These are phyloP conservation scores for Psilocybe cyanescens DNA, from an alignment of 768 basidiomycete genomes.

Conservation along the genomic window DNA sequence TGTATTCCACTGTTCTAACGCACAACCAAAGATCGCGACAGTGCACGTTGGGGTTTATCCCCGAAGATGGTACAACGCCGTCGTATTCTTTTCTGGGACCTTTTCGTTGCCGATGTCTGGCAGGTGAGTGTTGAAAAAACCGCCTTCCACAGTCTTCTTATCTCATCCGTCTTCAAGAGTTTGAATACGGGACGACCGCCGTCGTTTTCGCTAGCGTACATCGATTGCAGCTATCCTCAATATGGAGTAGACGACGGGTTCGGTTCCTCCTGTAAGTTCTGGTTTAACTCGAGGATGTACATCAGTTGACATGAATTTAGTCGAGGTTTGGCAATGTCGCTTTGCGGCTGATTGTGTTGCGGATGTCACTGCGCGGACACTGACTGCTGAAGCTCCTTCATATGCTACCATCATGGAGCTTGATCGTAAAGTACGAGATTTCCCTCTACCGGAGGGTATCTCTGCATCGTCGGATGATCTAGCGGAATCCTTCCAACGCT, in stretches of 20 bases:
- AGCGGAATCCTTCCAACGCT: conserved; percentile 44
- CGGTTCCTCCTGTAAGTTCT: conserved; percentile 34
- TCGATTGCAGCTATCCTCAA: conserved; percentile 68
- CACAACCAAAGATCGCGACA: conserved; percentile 59
- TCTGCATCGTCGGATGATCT: conserved; percentile 38
- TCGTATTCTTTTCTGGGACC: conserved; percentile 76
- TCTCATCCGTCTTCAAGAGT: conserved; percentile 43
- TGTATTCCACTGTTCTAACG: background rate
- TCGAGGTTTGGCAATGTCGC: conserved; percentile 61
- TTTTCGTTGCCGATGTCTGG: conserved; percentile 75
- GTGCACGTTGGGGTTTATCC: conserved; percentile 64
- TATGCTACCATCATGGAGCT: conserved; percentile 70
- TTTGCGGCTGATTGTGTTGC: conserved; percentile 71
- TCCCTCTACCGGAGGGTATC: conserved; percentile 53
- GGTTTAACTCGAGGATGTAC: conserved; percentile 43
- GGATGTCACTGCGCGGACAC: conserved; percentile 61
- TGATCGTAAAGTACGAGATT: conserved; percentile 70
- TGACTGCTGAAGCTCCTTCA: conserved; percentile 66
- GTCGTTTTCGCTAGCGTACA: conserved; percentile 63
- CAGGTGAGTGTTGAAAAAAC: conserved; percentile 37
- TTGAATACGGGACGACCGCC: conserved; percentile 75
- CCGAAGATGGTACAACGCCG: conserved; percentile 66
- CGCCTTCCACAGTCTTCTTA: background rate
- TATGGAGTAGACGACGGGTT: conserved; percentile 35
- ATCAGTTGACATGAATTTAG: conserved; percentile 32